Percentiles rank a stretch among this genome's conserved stretches.
Conservation (phyloP, 441 rosid species). For the Syzygium syzygioides region DNA sequence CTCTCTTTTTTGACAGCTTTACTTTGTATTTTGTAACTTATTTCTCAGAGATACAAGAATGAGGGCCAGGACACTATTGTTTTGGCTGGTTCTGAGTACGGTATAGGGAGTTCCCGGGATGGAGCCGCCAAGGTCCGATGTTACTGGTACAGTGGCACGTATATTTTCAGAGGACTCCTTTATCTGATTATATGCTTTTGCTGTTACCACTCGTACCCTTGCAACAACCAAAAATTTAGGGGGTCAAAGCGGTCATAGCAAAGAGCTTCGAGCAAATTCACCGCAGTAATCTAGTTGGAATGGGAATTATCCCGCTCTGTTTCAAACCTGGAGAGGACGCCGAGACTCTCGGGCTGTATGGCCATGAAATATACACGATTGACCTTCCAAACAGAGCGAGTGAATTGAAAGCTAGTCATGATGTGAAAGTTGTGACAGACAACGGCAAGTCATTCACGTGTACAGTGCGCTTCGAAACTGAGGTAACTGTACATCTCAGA, state of each 20-base stretch:
- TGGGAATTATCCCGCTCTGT: constrained; percentile 82
- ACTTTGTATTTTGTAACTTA: neutral
- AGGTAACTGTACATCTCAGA: constrained; percentile 32
- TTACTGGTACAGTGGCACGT: constrained; percentile 70
- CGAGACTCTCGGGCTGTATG: constrained; percentile 69
- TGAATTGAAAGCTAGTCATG: constrained; percentile 82
- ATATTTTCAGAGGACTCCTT: neutral
- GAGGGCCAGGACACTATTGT: constrained; percentile 67
- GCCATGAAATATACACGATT: constrained; percentile 68
- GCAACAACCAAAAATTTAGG: constrained; percentile 21
- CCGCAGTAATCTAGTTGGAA: constrained; percentile 83
- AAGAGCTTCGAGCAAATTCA: constrained; percentile 92
- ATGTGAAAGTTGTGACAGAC: constrained; percentile 58
- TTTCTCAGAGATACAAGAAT: constrained; percentile 35
- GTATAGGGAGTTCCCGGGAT: constrained; percentile 91
- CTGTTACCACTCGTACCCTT: neutral
- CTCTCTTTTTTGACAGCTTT: neutral
- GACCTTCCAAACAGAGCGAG: constrained; percentile 64
- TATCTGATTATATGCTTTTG: neutral
- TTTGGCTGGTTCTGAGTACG: constrained; percentile 89
- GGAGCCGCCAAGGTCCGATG: constrained; percentile 98
- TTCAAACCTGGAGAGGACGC: constrained; percentile 85
- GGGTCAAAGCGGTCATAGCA: constrained; percentile 84
- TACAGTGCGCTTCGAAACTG: constrained; percentile 68
- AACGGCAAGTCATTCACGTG: constrained; percentile 71